Evolutionary conservation across 1,284 basidiomycete species (phyloP).

Genomic region (Trametes versicolor): DNA sequence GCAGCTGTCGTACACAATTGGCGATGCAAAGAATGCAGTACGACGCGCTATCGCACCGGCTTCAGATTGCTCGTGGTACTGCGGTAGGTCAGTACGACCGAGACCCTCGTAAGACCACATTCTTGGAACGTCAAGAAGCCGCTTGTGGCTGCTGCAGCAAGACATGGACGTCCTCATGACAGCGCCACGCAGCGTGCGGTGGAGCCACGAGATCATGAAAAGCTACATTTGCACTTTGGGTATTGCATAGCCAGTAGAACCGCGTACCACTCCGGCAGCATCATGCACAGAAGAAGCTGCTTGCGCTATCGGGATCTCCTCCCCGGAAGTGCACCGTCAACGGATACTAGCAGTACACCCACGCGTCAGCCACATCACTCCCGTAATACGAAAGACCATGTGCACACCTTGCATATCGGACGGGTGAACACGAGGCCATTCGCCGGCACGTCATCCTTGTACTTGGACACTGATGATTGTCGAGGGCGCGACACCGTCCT

Average conservation of each 20-base stretch:
- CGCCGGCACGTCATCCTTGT: conserved; percentile 27
- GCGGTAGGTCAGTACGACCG: too few relatives aligned
- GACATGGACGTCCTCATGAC: too few relatives aligned
- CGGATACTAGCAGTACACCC: conserved; percentile 22
- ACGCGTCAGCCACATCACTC: neutral
- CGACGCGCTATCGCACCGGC: too few relatives aligned
- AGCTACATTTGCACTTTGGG: too few relatives aligned
- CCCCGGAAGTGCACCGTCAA: conserved; percentile 22
- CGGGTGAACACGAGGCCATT: conserved; percentile 34
- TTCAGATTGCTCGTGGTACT: too few relatives aligned
- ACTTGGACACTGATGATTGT: conserved; percentile 36
- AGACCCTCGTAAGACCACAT: too few relatives aligned
- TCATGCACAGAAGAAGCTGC: conserved; percentile 10
- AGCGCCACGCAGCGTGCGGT: neutral
- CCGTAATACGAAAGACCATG: too few relatives aligned
- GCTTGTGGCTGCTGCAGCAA: too few relatives aligned
- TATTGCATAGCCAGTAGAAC: too few relatives aligned
- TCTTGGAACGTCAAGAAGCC: too few relatives aligned
- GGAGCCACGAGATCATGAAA: neutral
- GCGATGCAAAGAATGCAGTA: too few relatives aligned
- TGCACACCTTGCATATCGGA: conserved; percentile 35
- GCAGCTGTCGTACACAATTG: too few relatives aligned
- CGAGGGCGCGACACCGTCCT: conserved; percentile 46
- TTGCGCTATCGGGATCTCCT: conserved; percentile 22
- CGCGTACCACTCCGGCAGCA: neutral